These are phyloP conservation scores for Berberis thunbergii DNA, from an alignment of 164 flowering plant genomes.

Conservation along the genomic window DNA sequence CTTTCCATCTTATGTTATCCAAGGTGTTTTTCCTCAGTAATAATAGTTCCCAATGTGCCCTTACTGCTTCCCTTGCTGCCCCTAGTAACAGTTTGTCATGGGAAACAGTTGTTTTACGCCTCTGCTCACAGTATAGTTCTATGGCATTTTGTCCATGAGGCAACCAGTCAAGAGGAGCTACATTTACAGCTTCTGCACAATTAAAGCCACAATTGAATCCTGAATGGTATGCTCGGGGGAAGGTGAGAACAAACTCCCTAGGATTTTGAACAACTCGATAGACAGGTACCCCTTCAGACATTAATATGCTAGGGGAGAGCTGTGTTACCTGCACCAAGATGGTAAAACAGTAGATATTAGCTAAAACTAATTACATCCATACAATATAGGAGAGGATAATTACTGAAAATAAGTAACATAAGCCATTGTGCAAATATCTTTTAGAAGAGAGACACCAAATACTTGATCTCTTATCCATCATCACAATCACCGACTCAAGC, in stretches of 20 bases:
- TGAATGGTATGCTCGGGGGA: slow-evolving; percentile 73
- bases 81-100: slow-evolving; percentile 66
- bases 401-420: too few species aligned
- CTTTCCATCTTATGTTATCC: slow-evolving; percentile 44
- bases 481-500: too few species aligned
- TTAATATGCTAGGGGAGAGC: slow-evolving; percentile 45
- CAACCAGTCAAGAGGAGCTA: slow-evolving; percentile 83
- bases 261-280: slow-evolving; percentile 63
- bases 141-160: slow-evolving; percentile 59
- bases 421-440: too few species aligned
- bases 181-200: slow-evolving; percentile 49
- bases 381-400: too few species aligned
- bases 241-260: slow-evolving; percentile 61
- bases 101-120: slow-evolving; percentile 52
- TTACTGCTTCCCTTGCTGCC: slow-evolving; percentile 60
- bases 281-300: slow-evolving; percentile 66
- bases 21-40: slow-evolving; percentile 28
- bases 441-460: too few species aligned
- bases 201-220: slow-evolving; percentile 77
- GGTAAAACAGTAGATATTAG: too few species aligned
- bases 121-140: slow-evolving; percentile 44
- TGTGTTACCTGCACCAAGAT: slow-evolving; percentile 45
- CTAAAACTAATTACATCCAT: too few species aligned
- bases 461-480: too few species aligned
- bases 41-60: slow-evolving; percentile 41